A percentile compares a stretch with the other conserved stretches of the same genome.
These are phyloP conservation scores for Penicillium hordei DNA, from an alignment of 2,329 filamentous ascomycete species.

Conservation along the genomic window DNA sequence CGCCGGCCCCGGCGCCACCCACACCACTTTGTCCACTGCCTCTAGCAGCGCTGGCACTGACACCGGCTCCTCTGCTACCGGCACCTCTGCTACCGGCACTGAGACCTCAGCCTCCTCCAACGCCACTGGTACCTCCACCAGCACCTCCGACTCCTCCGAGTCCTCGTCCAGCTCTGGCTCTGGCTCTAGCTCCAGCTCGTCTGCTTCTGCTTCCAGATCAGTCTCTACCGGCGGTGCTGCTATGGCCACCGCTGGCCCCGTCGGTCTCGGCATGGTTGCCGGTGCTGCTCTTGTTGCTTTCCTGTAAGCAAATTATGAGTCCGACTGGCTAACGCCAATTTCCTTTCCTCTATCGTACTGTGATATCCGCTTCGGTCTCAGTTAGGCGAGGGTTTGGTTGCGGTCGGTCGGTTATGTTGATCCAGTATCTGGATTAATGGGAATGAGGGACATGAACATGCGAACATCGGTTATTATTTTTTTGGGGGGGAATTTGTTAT, in stretches of 20 bases:
- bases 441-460: constrained; percentile 24
- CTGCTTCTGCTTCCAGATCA: constrained; percentile 15
- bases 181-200: constrained; percentile 8
- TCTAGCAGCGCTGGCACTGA: constrained; percentile 21
- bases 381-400: background rate
- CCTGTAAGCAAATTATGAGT: constrained; percentile 33
- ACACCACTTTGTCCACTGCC: constrained; percentile 26
- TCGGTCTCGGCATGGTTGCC: constrained; percentile 41
- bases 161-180: constrained; percentile 9
- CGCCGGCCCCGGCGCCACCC: constrained; percentile 26
- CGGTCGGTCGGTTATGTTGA: constrained; percentile 1
- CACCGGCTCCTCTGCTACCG: constrained; percentile 13
- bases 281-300: constrained; percentile 46
- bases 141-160: background rate
- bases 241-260: constrained; percentile 39
- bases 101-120: constrained; percentile 21
- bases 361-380: background rate
- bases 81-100: constrained; percentile 14
- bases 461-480: constrained; percentile 14
- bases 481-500: background rate
- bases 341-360: background rate
- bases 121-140: constrained; percentile 18
- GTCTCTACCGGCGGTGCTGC: constrained; percentile 34
- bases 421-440: background rate
- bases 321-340: background rate